Evolutionary conservation across 306 rosid species (phyloP).

Genomic region (Trichosanthes cucumerina): DNA sequence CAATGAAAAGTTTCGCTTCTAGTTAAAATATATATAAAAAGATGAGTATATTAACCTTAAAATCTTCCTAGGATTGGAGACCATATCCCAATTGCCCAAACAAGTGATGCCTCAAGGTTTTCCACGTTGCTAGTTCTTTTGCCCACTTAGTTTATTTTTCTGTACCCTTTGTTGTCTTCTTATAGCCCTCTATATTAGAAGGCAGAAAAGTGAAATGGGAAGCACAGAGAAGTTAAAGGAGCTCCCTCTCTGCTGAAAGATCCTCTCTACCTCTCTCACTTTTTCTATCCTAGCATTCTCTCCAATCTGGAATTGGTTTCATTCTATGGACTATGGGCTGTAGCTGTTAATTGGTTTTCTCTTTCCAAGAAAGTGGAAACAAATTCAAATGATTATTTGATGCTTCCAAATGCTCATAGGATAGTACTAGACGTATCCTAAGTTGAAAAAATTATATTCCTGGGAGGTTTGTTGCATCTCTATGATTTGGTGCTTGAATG

Average conservation of each 20-base stretch:
- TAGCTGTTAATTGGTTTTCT: neutral
- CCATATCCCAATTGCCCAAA: neutral
- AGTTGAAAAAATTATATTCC: neutral
- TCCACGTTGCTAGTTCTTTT: neutral
- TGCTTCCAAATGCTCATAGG: neutral
- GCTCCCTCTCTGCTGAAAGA: neutral
- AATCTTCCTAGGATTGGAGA: neutral
- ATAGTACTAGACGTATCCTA: neutral
- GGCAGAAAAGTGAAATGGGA: neutral
- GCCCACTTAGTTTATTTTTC: neutral
- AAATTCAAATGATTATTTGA: neutral
- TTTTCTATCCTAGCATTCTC: neutral
- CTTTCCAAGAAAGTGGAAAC: neutral
- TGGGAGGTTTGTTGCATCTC: neutral
- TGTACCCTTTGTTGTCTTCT: neutral
- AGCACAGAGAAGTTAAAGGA: neutral
- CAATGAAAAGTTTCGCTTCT: too few species aligned
- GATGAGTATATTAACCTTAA: neutral
- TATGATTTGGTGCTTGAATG: neutral
- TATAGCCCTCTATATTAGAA: neutral
- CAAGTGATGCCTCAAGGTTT: neutral
- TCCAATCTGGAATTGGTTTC: neutral
- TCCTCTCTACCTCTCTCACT: neutral
- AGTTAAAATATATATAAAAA: too few species aligned
- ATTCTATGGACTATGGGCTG: neutral